Percentiles rank a stretch among this genome's conserved stretches.
phyloP scores from a whole-genome alignment of 176 grass and related monocot genomes.

The Elymus sibiricus region DNA sequence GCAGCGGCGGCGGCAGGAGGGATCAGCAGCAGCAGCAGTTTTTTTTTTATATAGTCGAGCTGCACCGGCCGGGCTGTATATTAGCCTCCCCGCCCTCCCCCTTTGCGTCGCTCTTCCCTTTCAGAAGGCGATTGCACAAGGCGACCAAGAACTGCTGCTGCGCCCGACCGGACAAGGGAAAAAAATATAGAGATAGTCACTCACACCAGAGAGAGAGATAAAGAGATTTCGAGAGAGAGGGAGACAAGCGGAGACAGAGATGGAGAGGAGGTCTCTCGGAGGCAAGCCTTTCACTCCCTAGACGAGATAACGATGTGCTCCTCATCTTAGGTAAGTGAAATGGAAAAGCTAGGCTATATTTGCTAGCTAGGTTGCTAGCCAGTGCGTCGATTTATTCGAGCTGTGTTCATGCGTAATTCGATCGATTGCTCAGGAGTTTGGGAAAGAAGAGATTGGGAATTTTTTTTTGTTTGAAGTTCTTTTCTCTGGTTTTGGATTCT shows the following conservation, averaged over 20 bases:
- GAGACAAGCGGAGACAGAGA: slow-evolving; percentile 51
- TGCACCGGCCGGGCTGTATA: slow-evolving; percentile 23
- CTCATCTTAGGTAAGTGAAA: slow-evolving; percentile 42
- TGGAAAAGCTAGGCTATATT: neutral
- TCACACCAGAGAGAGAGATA: slow-evolving; percentile 49
- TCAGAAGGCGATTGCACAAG: slow-evolving; percentile 96
- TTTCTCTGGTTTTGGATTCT: neutral
- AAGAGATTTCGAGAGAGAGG: slow-evolving; percentile 46
- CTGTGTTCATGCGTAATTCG: neutral
- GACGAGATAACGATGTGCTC: slow-evolving; percentile 76
- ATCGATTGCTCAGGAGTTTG: neutral
- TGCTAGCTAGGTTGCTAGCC: neutral
- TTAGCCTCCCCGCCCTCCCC: slow-evolving; percentile 24
- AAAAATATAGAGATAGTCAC: slow-evolving; percentile 62
- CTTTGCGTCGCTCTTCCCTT: slow-evolving; percentile 65
- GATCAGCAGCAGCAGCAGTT: neutral
- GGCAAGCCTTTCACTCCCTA: slow-evolving; percentile 57
- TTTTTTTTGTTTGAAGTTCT: neutral
- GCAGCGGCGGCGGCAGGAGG: slow-evolving; percentile 10
- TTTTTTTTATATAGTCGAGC: slow-evolving; percentile 22
- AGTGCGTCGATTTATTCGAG: neutral
- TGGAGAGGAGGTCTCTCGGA: slow-evolving; percentile 42
- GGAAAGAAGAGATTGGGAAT: neutral
- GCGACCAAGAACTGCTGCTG: slow-evolving; percentile 35
- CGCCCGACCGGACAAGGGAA: slow-evolving; percentile 45